Conservation (phyloP, 2,329 filamentous ascomycete species). For the Diaporthe citriasiana region DNA sequence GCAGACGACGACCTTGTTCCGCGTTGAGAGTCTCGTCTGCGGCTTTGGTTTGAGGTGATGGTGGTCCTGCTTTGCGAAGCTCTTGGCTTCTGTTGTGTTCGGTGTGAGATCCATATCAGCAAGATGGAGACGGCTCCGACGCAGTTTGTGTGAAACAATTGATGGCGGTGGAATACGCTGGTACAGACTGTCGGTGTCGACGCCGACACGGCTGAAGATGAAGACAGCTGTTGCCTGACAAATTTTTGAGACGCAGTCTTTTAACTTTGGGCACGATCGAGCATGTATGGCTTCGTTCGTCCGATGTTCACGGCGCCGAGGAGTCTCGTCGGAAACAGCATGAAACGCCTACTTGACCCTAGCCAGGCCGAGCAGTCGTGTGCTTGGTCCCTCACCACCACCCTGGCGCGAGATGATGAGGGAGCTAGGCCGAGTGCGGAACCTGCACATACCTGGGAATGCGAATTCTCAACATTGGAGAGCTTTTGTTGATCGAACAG, state of each 20-base stretch:
- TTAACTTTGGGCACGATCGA: background rate
- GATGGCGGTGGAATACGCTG: background rate
- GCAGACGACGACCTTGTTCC: background rate
- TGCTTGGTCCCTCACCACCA: slow-evolving; percentile 14
- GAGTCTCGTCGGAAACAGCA: slow-evolving; percentile 23
- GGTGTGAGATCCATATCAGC: slow-evolving; percentile 8
- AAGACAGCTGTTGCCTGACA: slow-evolving; percentile 8
- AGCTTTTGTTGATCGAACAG: background rate
- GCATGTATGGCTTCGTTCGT: slow-evolving; percentile 20
- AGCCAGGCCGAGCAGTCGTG: background rate
- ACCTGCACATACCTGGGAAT: too few species aligned
- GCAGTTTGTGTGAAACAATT: background rate
- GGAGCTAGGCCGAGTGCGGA: too few species aligned
- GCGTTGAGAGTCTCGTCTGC: background rate
- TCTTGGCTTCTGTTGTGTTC: background rate
- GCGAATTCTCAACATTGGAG: background rate
- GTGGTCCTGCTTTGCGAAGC: slow-evolving; percentile 20
- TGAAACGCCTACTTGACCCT: slow-evolving; percentile 20
- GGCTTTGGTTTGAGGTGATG: slow-evolving; percentile 6
- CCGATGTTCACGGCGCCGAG: slow-evolving; percentile 17
- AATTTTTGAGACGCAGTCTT: background rate
- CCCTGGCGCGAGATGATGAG: background rate
- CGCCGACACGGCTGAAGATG: slow-evolving; percentile 16
- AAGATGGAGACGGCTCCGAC: background rate
- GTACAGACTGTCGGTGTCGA: background rate